phyloP scores from a whole-genome alignment of 164 flowering plant species.

The Malania oleifera region DNA sequence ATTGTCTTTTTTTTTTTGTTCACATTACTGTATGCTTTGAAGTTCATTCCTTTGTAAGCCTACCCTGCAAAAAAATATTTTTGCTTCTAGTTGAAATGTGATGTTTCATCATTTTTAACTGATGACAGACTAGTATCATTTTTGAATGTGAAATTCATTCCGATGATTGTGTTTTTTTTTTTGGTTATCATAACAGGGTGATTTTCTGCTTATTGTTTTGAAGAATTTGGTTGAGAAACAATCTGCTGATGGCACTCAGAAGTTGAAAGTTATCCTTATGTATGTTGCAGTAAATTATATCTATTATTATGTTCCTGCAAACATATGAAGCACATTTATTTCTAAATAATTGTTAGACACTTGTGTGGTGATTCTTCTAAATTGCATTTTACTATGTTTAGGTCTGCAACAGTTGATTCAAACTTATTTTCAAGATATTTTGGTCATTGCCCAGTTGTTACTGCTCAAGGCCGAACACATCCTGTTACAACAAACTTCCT shows the following conservation, averaged over 20 bases:
- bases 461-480: conserved; percentile 80
- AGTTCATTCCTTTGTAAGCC: too few species aligned
- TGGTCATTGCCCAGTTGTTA: conserved; percentile 73
- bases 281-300: conserved; percentile 23
- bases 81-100: too few species aligned
- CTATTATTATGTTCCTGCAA: not conserved
- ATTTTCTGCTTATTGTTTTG: conserved; percentile 80
- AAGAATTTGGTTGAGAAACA: conserved; percentile 75
- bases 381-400: conserved; percentile 11
- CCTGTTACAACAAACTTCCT: conserved; percentile 81
- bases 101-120: too few species aligned
- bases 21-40: too few species aligned
- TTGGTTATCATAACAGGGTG: conserved; percentile 55
- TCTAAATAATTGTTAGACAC: not conserved
- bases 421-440: conserved; percentile 72
- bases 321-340: not conserved
- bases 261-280: conserved; percentile 85
- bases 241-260: conserved; percentile 29
- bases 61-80: too few species aligned
- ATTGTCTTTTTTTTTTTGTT: too few species aligned
- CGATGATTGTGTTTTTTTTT: not conserved
- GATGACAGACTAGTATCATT: too few species aligned
- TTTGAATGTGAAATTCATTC: too few species aligned
- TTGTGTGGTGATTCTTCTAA: not conserved
- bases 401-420: conserved; percentile 97